Evolutionary conservation across 345 rosid species (phyloP).

Genomic region (Physaria fendleri): DNA sequence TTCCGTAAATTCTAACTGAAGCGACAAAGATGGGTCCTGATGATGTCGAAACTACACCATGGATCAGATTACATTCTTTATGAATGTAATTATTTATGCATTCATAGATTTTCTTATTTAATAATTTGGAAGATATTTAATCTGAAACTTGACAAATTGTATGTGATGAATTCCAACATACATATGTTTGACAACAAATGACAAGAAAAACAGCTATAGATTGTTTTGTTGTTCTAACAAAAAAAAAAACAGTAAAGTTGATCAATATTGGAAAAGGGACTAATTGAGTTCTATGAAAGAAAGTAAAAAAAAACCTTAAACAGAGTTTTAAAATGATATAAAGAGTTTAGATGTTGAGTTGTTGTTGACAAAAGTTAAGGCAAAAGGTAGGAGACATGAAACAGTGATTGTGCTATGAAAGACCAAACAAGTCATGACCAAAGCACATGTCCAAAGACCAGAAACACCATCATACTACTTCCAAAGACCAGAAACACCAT

Average conservation of each 20-base stretch:
- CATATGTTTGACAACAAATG: conserved; percentile 6
- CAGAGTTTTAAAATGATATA: background rate
- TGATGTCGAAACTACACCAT: too few species aligned
- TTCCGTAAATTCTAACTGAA: too few species aligned
- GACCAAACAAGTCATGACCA: conserved; percentile 29
- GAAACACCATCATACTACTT: conserved; percentile 28
- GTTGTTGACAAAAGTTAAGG: conserved; percentile 31
- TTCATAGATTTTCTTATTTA: too few species aligned
- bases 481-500: conserved; percentile 28
- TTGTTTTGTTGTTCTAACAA: background rate
- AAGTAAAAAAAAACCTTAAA: conserved; percentile 21
- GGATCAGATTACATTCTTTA: too few species aligned
- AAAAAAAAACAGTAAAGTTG: conserved; percentile 3
- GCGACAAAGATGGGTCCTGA: too few species aligned
- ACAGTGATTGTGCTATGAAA: conserved; percentile 29
- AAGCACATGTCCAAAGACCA: conserved; percentile 30
- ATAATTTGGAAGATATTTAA: background rate
- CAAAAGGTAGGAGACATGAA: conserved; percentile 34
- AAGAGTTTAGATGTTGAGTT: conserved; percentile 21
- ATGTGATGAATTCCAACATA: background rate
- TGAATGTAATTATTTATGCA: too few species aligned
- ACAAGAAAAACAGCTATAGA: conserved; percentile 4
- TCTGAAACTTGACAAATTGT: background rate
- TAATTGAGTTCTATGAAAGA: conserved; percentile 13
- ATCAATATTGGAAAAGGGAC: conserved; percentile 15